Base-by-base conservation (phyloP, 306 rosid species). In the Lathyrus sativus region DNA sequence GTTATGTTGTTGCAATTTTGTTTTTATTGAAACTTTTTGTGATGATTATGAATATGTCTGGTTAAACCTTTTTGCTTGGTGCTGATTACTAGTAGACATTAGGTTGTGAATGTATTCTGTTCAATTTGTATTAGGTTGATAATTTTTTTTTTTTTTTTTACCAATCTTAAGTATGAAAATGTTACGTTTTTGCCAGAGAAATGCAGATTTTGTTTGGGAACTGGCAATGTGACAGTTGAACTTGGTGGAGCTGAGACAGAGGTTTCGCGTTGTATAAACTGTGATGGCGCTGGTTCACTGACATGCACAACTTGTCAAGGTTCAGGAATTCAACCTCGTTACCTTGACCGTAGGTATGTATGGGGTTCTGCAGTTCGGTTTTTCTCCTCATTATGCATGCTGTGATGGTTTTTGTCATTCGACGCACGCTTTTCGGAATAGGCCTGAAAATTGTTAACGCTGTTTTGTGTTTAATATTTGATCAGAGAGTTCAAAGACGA, bases 271-370 rank as follows among this genome's bases (percentile, higher is more conserved):
- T 90, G 99, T 71, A 90, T 95, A 45, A 95, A 90, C 42, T 95
- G 99, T 51, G 96, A 90, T 11, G 97, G 96, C 26, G 90, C 4
- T 48, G 98, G 98, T 62, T 80, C 96, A 7, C 58, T 90, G 65
- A 88, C 97, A 7, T 93, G 98, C 87, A 90, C 98, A 22, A 93
- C 98, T 48, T 93, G 98, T 74, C 98, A 93, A 78, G 99, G 99
- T 73, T 82, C 85, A 6, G 96, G 99, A 38, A 95, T 95, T 73
- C 99, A 95, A 81, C 99, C 99, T 68, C 99, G 99, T 43, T 95
- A 95, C 80, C 95, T 95, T 72, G 99, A 90, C 50, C 90, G 99
- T 46, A 88, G 98, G 98, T 90, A 85, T 53, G 81, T 90, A 85
- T 51, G 78, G 24, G 39, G 8, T 74, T 75, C 39, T 39, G 26